Conservation (phyloP, 1,284 basidiomycete genomes). For the Xanthoconium separans region DNA sequence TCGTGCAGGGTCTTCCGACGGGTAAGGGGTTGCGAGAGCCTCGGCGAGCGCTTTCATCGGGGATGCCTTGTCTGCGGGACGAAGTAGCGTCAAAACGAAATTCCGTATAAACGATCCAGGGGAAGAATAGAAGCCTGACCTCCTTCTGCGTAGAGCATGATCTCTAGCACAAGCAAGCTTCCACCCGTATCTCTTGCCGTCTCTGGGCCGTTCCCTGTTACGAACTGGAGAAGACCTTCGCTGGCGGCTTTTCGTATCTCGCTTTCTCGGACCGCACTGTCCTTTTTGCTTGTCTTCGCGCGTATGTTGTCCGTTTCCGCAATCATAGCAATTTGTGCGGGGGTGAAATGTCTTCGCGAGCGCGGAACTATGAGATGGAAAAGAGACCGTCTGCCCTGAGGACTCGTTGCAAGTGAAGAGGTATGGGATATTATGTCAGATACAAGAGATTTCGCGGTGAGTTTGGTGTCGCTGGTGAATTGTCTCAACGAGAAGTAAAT, state of each 20-base stretch:
- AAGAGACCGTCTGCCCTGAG: slow-evolving; percentile 74
- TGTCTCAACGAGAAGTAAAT: slow-evolving; percentile 5
- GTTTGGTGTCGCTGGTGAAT: slow-evolving; percentile 74
- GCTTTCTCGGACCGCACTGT: slow-evolving; percentile 52
- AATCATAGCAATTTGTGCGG: slow-evolving; percentile 66
- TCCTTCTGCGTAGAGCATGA: slow-evolving; percentile 80
- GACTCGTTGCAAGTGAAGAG: slow-evolving; percentile 50
- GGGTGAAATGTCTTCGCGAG: slow-evolving; percentile 79
- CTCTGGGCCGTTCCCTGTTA: slow-evolving; percentile 56
- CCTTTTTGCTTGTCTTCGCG: slow-evolving; percentile 78
- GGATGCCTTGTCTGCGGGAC: slow-evolving; percentile 60
- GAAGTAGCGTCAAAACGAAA: background rate
- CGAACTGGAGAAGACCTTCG: slow-evolving; percentile 64
- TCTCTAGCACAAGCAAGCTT: slow-evolving; percentile 72
- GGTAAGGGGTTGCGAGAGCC: slow-evolving; percentile 56
- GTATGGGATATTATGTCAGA: slow-evolving; percentile 58
- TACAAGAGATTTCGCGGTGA: slow-evolving; percentile 76
- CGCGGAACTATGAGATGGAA: slow-evolving; percentile 81
- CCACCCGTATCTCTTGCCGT: slow-evolving; percentile 75
- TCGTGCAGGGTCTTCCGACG: slow-evolving; percentile 43
- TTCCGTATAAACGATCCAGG: background rate
- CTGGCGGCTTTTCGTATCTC: slow-evolving; percentile 75
- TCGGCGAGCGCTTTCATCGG: slow-evolving; percentile 60
- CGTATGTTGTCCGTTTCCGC: slow-evolving; percentile 61
- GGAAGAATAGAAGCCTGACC: slow-evolving; percentile 46